phyloP scores from a whole-genome alignment of 108 stramenopile genomes.

The Skeletonema tropicum region DNA sequence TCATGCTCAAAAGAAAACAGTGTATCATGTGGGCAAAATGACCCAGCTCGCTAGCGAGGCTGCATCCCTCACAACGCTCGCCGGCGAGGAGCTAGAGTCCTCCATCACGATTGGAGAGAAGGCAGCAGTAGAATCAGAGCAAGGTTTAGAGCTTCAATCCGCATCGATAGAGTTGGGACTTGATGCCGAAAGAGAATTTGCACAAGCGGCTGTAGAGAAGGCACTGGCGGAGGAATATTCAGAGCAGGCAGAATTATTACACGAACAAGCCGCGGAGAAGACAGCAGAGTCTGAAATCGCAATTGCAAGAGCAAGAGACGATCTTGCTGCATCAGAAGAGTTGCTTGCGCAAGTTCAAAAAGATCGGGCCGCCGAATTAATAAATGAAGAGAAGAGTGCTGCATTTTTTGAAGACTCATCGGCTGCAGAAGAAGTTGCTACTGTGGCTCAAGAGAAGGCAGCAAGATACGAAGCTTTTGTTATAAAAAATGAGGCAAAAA shows the following conservation, averaged over 20 bases:
- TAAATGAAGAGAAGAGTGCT: constrained; percentile 5
- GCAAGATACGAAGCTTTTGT: constrained; percentile 14
- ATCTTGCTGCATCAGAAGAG: constrained; percentile 3
- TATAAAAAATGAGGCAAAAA: constrained; percentile 6
- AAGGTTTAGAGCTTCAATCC: constrained; percentile 26
- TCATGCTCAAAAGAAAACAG: constrained; percentile 15
- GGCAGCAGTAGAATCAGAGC: constrained; percentile 32
- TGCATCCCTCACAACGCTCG: constrained; percentile 8
- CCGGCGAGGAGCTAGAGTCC: constrained; percentile 8
- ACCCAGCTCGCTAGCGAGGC: constrained; percentile 9
- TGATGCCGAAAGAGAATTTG: constrained; percentile 12
- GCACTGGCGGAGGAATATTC: constrained; percentile 15
- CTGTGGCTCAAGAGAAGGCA: constrained; percentile 13
- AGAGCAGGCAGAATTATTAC: constrained; percentile 19
- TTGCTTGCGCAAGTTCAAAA: neutral
- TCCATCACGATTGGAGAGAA: constrained; percentile 8
- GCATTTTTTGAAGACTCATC: constrained; percentile 17
- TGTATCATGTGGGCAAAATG: constrained; percentile 31
- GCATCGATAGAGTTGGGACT: constrained; percentile 22
- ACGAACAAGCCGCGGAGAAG: constrained; percentile 13
- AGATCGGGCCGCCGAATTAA: constrained; percentile 8
- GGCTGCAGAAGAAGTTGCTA: constrained; percentile 16
- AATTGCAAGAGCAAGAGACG: neutral
- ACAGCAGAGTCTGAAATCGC: constrained; percentile 8
- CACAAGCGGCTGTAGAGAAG: constrained; percentile 9